These are phyloP conservation scores for Lablab purpureus DNA, from an alignment of 306 rosid genomes.

Conservation along the genomic window DNA sequence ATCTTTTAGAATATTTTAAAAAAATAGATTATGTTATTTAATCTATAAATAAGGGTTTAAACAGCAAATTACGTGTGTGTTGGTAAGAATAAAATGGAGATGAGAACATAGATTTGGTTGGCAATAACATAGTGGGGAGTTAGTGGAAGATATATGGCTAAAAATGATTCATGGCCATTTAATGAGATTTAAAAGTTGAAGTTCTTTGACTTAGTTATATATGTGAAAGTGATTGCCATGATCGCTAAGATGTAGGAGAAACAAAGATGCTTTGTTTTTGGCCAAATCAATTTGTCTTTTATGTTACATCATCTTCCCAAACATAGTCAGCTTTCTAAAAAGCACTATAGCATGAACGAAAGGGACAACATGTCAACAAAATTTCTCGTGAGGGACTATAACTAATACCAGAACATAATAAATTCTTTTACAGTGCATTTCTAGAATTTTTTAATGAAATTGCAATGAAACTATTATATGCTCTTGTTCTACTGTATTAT, in stretches of 20 bases:
- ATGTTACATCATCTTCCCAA: not conserved
- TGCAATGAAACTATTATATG: not conserved
- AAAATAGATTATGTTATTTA: no score
- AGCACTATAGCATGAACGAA: not conserved
- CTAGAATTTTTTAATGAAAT: not conserved
- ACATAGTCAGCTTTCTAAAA: slow-evolving; percentile 5
- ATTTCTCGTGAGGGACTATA: not conserved
- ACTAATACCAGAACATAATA: not conserved
- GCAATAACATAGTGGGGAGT: slow-evolving; percentile 43
- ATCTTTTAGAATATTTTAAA: no score
- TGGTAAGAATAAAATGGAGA: slow-evolving; percentile 24
- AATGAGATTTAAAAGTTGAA: not conserved
- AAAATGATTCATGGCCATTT: not conserved
- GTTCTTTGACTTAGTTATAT: not conserved
- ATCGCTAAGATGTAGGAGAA: slow-evolving; percentile 3
- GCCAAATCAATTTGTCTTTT: slow-evolving; percentile 34
- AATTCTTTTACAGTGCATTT: no score
- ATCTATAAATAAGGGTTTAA: no score
- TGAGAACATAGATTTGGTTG: slow-evolving; percentile 39
- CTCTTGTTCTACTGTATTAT: not conserved
- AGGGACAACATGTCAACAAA: not conserved
- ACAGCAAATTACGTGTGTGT: slow-evolving; percentile 36
- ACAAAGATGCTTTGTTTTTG: slow-evolving; percentile 27
- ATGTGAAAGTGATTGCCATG: slow-evolving; percentile 6
- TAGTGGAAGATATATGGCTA: slow-evolving; percentile 47